Evolutionary conservation across 192 early-diverging fungal species (phyloP).

Genomic region (Spizellomyces punctatus): DNA sequence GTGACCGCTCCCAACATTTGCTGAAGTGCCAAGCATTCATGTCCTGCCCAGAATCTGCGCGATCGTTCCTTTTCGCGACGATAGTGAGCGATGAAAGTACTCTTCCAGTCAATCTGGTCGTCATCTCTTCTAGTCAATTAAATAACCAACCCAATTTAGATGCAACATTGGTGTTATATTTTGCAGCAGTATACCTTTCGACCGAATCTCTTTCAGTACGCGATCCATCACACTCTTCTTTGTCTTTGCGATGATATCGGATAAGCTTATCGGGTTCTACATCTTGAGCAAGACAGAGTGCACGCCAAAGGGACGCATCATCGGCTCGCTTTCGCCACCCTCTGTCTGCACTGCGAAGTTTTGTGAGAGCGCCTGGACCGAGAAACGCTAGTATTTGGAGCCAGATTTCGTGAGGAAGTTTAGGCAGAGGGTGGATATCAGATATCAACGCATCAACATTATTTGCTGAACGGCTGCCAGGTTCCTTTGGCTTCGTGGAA

Average conservation of each 20-base stretch:
- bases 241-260: no score
- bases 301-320: constrained; percentile 15
- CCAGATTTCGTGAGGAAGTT: constrained; percentile 19
- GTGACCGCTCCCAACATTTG: neutral
- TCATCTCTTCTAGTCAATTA: neutral
- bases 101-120: constrained; percentile 13
- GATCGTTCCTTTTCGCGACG: constrained; percentile 10
- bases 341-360: neutral
- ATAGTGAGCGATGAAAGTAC: constrained; percentile 9
- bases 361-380: neutral
- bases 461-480: no score
- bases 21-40: neutral
- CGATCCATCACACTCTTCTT: no score
- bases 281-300: constrained; percentile 4
- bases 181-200: no score
- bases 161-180: no score
- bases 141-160: no score
- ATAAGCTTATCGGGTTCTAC: neutral
- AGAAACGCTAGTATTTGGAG: neutral
- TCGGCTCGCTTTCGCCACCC: constrained; percentile 5
- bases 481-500: no score
- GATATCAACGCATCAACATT: no score
- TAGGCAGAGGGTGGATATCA: neutral
- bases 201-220: no score
- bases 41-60: constrained; percentile 10